A percentile compares a stretch with the other conserved stretches of the same genome.
These are phyloP conservation scores for Xylariaceae sp. DNA, from an alignment of 2,329 filamentous ascomycete genomes.

Conservation along the genomic window DNA sequence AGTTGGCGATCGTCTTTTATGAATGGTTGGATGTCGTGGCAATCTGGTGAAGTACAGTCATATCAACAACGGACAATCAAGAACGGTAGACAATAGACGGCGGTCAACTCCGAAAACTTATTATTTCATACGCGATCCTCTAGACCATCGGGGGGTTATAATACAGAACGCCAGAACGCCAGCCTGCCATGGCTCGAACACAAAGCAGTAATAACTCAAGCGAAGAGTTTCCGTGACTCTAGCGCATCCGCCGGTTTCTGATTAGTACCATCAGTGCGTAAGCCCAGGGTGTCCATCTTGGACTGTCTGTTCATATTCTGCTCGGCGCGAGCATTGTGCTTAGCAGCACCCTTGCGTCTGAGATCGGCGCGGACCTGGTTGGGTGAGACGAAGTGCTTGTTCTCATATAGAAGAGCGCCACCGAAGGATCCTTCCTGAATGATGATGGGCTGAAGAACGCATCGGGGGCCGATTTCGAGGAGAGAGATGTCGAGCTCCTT, in stretches of 20 bases:
- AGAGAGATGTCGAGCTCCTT: conserved; percentile 73
- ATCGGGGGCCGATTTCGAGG: conserved; percentile 77
- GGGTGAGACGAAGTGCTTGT: conserved; percentile 93
- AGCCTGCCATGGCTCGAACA: conserved; percentile 8
- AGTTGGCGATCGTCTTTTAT: not conserved
- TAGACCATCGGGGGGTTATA: conserved; percentile 2
- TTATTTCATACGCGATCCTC: not conserved
- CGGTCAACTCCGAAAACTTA: not conserved
- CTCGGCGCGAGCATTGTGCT: conserved; percentile 73
- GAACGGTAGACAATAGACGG: not conserved
- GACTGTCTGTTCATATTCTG: conserved; percentile 64
- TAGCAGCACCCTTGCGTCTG: conserved; percentile 66
- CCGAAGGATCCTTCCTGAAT: conserved; percentile 91
- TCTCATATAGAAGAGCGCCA: conserved; percentile 95
- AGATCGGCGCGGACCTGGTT: conserved; percentile 89
- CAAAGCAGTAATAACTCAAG: conserved; percentile 40
- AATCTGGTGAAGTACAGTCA: not conserved
- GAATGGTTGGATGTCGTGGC: not conserved
- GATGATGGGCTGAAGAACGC: conserved; percentile 84
- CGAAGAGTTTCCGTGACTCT: conserved; percentile 72
- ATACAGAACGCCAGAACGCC: conserved; percentile 27
- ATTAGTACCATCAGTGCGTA: conserved; percentile 61
- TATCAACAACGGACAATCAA: not conserved
- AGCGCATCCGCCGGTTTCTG: conserved; percentile 62
- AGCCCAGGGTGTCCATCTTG: conserved; percentile 71